Percentiles rank a stretch among this genome's conserved stretches.
phyloP scores from a whole-genome alignment of 495 filamentous ascomycete genomes.

The Evernia prunastri region DNA sequence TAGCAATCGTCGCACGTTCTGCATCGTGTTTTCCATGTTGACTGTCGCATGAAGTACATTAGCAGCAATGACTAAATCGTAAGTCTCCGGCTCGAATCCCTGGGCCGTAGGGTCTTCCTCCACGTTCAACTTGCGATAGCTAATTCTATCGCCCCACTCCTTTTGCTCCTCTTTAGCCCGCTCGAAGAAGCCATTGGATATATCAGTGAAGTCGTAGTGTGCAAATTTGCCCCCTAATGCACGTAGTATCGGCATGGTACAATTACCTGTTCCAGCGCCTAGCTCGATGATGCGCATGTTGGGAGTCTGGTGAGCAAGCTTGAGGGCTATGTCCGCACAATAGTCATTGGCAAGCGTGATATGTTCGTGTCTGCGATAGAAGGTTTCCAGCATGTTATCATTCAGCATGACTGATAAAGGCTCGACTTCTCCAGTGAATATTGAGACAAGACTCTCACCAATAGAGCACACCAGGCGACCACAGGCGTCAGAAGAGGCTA shows the following conservation, averaged over 20 bases:
- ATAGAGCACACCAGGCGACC: background rate
- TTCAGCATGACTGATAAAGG: background rate
- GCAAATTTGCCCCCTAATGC: constrained; percentile 26
- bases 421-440: background rate
- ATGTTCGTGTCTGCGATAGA: background rate
- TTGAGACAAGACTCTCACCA: background rate
- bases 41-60: constrained; percentile 29
- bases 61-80: constrained; percentile 30
- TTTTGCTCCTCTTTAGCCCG: constrained; percentile 25
- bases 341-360: too few relatives aligned
- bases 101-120: constrained; percentile 35
- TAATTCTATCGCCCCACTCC: constrained; percentile 5
- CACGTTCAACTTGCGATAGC: constrained; percentile 15
- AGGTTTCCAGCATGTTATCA: background rate
- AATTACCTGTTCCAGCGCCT: constrained; percentile 13
- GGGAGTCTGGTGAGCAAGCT: constrained; percentile 31
- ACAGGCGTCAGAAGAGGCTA: background rate
- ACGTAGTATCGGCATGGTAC: constrained; percentile 37
- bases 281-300: constrained; percentile 31
- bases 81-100: constrained; percentile 32
- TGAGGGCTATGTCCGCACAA: too few relatives aligned
- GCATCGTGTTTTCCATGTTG: too few relatives aligned
- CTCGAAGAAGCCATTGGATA: constrained; percentile 37
- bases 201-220: constrained; percentile 34
- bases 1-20: too few relatives aligned